Evolutionary conservation across 208 protist genomes (phyloP), one percentile per base, ranked within the genome.

Genomic region (Trypanosoma scelopori): DNA sequence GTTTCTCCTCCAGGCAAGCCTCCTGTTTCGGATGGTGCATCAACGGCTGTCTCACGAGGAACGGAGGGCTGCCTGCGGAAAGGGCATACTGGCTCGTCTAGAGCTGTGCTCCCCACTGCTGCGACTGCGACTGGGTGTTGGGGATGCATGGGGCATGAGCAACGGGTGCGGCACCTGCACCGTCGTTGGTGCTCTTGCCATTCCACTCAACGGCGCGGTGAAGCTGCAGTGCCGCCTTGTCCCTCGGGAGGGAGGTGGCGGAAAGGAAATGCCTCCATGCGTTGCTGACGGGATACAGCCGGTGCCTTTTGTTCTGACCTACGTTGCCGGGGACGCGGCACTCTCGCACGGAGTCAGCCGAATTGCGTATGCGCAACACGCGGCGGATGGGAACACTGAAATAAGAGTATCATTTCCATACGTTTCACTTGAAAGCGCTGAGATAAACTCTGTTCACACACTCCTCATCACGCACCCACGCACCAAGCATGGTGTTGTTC

Each of bases 241-340:
- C 20, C 15, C 30, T 46, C 9, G 45, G 27, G 37, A 37, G 22
- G 46, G n/a, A 13, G 18, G 28, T 23, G 15, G 52, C 13, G 27
- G n/a, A 16, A 1, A 35, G 48, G 18, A 48, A 30, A 9, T 41
- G 23, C 59, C 47, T 3, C 49, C 32, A 5, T 37, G 35, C 39
- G 51, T 41, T 50, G 20, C 56, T 46, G 39, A 66, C 27, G 48
- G 48, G 20, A 76, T 65, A 30, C 43, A 39, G 22, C 43, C 55
- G 11, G 63, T 70, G 5, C 70, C 70, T 25, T 76, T 76, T 67
- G 42, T 66, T 32, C 41, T 76, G 20, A 76, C 59, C 20, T 69
- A 76, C 47, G n/a, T 70, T 30, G 35, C 37, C 18, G 70, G 70
- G 23, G 42, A 58, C 25, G 66, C 59, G 50, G 56, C 55, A 16